Percentiles rank a stretch among this genome's conserved stretches.
These are phyloP conservation scores for Colletotrichum plurivorum DNA, from an alignment of 2,329 filamentous ascomycete genomes.

Conservation along the genomic window DNA sequence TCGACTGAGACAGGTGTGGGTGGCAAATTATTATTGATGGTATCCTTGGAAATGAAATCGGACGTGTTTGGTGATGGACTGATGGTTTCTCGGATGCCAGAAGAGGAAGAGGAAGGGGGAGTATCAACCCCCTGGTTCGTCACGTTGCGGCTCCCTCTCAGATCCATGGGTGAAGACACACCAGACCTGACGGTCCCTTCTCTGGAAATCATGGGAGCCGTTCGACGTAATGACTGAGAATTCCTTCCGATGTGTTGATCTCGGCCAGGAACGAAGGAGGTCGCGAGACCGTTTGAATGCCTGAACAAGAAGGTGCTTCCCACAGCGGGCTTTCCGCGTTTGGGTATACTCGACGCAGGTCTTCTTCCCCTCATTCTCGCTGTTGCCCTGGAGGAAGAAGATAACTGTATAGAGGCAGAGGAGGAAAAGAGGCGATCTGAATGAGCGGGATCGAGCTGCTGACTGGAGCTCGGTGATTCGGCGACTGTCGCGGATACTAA, in stretches of 20 bases:
- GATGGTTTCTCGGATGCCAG: background rate
- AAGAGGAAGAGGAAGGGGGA: background rate
- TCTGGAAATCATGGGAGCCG: background rate
- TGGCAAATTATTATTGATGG: background rate
- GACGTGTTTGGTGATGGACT: no score
- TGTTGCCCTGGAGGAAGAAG: background rate
- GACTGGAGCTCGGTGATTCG: no score
- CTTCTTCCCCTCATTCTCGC: background rate
- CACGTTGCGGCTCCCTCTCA: background rate
- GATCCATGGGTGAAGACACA: background rate
- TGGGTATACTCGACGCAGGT: background rate
- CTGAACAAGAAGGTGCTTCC: background rate
- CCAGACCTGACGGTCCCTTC: background rate
- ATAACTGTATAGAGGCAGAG: no score
- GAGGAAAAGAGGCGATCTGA: no score
- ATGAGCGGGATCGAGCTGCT: no score
- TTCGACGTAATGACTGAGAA: background rate
- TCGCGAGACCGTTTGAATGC: background rate
- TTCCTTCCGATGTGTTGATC: background rate
- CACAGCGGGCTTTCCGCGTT: background rate
- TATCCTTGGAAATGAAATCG: no score
- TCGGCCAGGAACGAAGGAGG: constrained; percentile 13
- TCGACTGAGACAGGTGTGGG: background rate
- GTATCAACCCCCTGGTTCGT: background rate
- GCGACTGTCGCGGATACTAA: no score